These are phyloP conservation scores for Clavaria fumosa DNA, from an alignment of 768 basidiomycete genomes.

Conservation along the genomic window DNA sequence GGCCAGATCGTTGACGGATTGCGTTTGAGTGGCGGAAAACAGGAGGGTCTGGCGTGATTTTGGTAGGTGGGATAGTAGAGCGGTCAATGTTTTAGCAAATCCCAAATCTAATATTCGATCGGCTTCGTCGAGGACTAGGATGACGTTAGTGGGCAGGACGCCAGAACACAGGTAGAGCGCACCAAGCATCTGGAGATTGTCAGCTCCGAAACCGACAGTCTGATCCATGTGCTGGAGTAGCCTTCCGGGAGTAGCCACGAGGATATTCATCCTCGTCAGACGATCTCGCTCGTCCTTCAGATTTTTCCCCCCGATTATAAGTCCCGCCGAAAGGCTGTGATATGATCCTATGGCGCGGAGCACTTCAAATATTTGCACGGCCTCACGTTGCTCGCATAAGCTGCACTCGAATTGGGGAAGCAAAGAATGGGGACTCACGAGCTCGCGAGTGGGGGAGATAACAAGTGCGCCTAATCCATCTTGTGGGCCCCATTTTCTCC, in stretches of 20 bases:
- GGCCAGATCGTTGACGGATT: conserved; percentile 77
- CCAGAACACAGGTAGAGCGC: conserved; percentile 16
- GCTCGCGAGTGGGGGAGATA: conserved; percentile 86
- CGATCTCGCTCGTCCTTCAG: conserved; percentile 85
- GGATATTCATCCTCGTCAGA: conserved; percentile 87
- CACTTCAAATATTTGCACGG: conserved; percentile 96
- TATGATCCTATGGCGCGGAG: conserved; percentile 83
- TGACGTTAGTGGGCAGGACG: conserved; percentile 3
- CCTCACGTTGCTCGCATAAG: conserved; percentile 46
- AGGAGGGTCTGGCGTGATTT: conserved; percentile 87
- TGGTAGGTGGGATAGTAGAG: conserved; percentile 84
- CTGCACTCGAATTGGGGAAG: conserved; percentile 1
- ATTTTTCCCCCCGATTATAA: conserved; percentile 94
- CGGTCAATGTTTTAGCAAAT: conserved; percentile 76
- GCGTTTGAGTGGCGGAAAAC: conserved; percentile 93
- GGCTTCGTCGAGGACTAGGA: conserved; percentile 78
- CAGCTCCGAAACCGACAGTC: conserved; percentile 85
- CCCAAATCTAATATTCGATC: conserved; percentile 96
- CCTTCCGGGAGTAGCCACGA: conserved; percentile 94
- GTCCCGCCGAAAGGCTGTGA: conserved; percentile 84
- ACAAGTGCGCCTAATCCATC: conserved; percentile 89
- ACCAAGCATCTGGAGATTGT: conserved; percentile 86
- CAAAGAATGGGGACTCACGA: conserved; percentile 33
- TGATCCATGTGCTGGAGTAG: conserved; percentile 97
- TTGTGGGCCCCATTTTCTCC: conserved; percentile 83